Base-by-base conservation (phyloP, 2,329 filamentous ascomycete genomes). In the Tolypocladium inflatum region DNA sequence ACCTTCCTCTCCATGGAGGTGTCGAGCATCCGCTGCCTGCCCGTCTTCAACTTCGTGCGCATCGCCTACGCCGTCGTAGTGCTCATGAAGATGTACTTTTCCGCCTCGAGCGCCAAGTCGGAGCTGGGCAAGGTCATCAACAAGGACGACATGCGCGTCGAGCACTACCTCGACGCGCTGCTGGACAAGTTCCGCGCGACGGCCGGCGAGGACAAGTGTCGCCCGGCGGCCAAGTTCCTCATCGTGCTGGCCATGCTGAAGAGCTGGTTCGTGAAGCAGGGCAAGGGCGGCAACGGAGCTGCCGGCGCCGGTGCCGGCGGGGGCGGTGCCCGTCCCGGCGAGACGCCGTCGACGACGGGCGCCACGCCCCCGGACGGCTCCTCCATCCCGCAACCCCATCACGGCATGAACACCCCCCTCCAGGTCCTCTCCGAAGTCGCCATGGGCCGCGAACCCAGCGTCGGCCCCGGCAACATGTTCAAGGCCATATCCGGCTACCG, bases 21-120 rank as follows among this genome's bases (percentile, higher is more conserved):
- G 17, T 69, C 75, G 4, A 77, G 76, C 45, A 76, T 90, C 45
- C 83, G 85, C 56, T 86, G 80, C 57, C 69, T 91, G 11, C 88
- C 89, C 21, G 86, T 88, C 3, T 86, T 88, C 66, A 84, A 83
- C 68, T 85, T 89, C 64, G 87, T 89, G 19, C 83, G 88, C 35
- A 83, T 90, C 21, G 83, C 87, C 13, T 90, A 90, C 66, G 85
- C 84, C 7, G 80, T 86, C 2, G 85, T 91, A 23, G 83, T 89
- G 38, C 75, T 91, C 42, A 87, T 90, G 68, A 91, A 90, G 70
- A 81, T 91, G 61, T 87, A 87, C 71, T 86, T 88, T 55, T 83
- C 85, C 10, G 84, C 86, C 4, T 81, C 82, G 2, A 79, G 81
- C 17, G 81, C 85, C 0, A 80, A 81, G 45, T 86, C 83, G 19